Base-by-base conservation (phyloP, 1,284 basidiomycete species). In the Melampsora larici-populina region DNA sequence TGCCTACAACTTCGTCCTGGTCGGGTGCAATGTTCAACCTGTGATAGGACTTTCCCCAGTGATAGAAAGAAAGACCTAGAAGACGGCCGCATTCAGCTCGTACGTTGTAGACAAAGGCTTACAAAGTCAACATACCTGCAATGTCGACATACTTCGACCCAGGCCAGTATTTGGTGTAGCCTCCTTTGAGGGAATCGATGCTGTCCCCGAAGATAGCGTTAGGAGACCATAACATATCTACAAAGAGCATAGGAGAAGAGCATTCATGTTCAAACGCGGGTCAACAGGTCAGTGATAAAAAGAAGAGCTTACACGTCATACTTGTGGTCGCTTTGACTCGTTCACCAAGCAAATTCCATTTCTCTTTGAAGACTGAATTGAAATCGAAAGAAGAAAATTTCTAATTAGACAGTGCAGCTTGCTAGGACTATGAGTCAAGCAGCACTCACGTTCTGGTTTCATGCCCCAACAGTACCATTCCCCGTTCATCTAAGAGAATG, bases 211-310 rank as follows among this genome's bases (percentile, higher is more conserved):
- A 77, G n/a, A 66, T 21, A 8, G 62, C 60, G 33, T 77, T 77
- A 4, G 75, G 75, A 24, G 75, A 51, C 75, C 75, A 77, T 17
- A 77, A 11, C 75, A 77, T 77, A 26, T 69, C 75, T 77, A 40
- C 13, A 51, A 21, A 17, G 24, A 15, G 1, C 18, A 17, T 18
- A 58, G 1, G 31, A 31, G 24, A 26, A 65, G 40, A 3, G 29
- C 13, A 17, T 36, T 2, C 36, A 33, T 43, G n/a, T 33, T 29
- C 15, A 49, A 40, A 46, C n/a, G 46, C 15, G 48, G 29, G 48
- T n/a, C 31, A 48, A 3, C 5, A 18, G 11, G 26, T 11, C 0
- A 46, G 1, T 21, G 7, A 31, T 26, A 11, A 63, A 13, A 15
- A 2, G 46, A 26, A 24, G 18, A 69, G 67, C 73, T 76, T 6